These are phyloP conservation scores for Colletotrichum sp. DNA, from an alignment of 2,329 filamentous ascomycete genomes.

Conservation along the genomic window DNA sequence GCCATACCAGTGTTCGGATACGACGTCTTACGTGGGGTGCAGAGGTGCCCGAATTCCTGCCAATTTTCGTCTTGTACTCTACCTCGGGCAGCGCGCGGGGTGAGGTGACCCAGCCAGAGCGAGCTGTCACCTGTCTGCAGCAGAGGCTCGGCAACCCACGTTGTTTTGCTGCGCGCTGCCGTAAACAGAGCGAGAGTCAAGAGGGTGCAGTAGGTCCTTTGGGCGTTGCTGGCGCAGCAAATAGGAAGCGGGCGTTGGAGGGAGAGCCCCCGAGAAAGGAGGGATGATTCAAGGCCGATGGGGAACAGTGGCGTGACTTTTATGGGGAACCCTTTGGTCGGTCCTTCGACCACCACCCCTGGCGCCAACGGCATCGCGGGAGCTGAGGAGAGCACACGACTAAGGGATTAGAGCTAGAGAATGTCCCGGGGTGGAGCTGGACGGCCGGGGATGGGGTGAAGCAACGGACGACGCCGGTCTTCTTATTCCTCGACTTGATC, in stretches of 20 bases:
- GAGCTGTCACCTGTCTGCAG: neutral
- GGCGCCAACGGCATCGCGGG: neutral
- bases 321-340: neutral
- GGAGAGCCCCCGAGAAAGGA: neutral
- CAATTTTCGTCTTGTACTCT: neutral
- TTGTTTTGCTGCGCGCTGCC: neutral
- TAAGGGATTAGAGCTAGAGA: conserved; percentile 6
- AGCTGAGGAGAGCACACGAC: neutral
- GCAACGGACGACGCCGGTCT: neutral
- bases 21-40: neutral
- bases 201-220: neutral
- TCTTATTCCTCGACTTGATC: neutral
- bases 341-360: neutral
- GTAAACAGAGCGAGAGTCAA: neutral
- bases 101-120: neutral
- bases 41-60: neutral
- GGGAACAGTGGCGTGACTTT: conserved; percentile 20
- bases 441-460: neutral
- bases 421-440: conserved; percentile 14
- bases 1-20: neutral
- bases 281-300: conserved; percentile 10
- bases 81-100: neutral
- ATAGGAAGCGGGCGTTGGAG: neutral
- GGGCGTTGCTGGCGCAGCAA: neutral
- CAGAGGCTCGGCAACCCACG: neutral